Base-by-base conservation (phyloP, 2,329 filamentous ascomycete species). In the Sporothrix curviconia region DNA sequence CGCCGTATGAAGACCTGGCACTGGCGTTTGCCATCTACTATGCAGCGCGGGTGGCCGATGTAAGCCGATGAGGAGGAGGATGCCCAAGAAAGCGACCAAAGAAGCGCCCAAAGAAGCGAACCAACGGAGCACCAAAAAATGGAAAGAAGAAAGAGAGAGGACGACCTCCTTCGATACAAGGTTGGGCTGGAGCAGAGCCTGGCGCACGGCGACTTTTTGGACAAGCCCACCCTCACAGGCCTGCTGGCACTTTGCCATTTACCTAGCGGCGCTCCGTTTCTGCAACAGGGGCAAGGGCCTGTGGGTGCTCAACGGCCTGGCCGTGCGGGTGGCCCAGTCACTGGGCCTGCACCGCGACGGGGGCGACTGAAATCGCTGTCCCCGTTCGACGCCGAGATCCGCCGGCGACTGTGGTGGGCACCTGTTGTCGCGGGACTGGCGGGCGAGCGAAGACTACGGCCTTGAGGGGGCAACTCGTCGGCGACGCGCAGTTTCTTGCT, bases 391-490 rank as follows among this genome's bases (percentile, higher is more conserved):
- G 17, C 50, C 11, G 50, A 53, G 5, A 42, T 53, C 22, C 34
- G 50, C 12, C 50, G 50, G 14, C 50, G 50, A 15, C 25, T 53
- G 11, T 53, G 50, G 24, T 53, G n/a, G 50, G 50, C 50, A 53
- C 14, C n/a, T 53, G 11, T 24, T 53, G 5, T 32, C 50, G 19
- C 36, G 50, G 1, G 50, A 53, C 7, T 25, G 50, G 6, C 50
- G 50, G 8, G 36, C 50, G 7, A 43, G 50, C 3, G 50, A 53
- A 12, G 50, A 42, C 36, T 53, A 43, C 15, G 50, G 50, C 11
- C 37, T 53, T 6, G 50, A 53, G 11, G 30, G 30, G 11, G 30
- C n/a, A n/a, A n/a, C n/a, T n/a, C n/a, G n/a, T n/a, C 24, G 25
- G 34, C 46, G 4, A 49, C 46, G 6, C 30, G 37, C 28, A 43